Base-by-base conservation (phyloP, 2,329 filamentous ascomycete genomes). In the Fusarium austroafricanum region DNA sequence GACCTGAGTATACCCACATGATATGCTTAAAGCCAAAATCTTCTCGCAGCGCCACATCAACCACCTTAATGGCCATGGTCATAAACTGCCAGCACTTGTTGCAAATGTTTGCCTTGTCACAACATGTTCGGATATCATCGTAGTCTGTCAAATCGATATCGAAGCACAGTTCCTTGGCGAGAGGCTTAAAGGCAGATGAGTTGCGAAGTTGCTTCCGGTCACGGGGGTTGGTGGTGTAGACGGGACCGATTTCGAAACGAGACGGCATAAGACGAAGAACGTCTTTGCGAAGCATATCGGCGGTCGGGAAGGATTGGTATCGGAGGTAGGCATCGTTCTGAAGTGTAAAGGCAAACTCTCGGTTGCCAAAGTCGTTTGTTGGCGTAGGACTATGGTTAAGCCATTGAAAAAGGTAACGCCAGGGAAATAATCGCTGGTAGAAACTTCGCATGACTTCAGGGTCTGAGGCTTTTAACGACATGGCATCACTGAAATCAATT, bases 141-240 rank as follows among this genome's bases (percentile, higher is more conserved):
- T 99, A 99, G 81, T 98, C 96, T 55, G 96, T 98, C 87, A 99
- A 87, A 87, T 99, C 96, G 74, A 99, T 98, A 90, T 99, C 96
- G 79, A 99, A 98, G 73, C 97, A 97, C 38, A 99, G 83, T 79
- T 99, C 96, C 79, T 99, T 99, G 56, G 92, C 87, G 31, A 97
- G 79, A 0, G 96, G 95, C 67, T 90, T 91, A 82, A 99, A 97
- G 10, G 92, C 89, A 46, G 89, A 88, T 35, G 90, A 87, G 78
- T 94, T 95, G 53, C 91, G 89, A 33, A 98, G 80, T 0, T 90
- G 90, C 81, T 98, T 99, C 75, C 95, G 90, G 74, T 99, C 96
- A 72, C 94, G 91, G 1, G 96, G 96, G 77, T 98, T 97, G 45
- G 94, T 92, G 52, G 87, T 93, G 82, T 99, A 99, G 47, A 97